Conservation (phyloP, 768 basidiomycete genomes). For the Lactarius sanguifluus region DNA sequence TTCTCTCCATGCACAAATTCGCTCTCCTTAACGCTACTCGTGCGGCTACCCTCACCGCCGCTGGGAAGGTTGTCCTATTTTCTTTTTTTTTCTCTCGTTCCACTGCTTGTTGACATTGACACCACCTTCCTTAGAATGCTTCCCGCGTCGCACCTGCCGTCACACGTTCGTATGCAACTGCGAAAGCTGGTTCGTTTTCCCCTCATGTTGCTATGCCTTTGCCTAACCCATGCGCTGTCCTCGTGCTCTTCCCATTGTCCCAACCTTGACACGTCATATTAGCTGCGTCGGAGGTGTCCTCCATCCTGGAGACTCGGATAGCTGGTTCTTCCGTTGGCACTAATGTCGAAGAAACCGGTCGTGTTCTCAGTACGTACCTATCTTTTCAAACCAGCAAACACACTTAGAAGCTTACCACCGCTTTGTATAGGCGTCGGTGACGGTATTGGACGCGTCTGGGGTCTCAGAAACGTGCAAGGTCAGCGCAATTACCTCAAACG, state of each 20-base stretch:
- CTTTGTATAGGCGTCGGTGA: constrained; percentile 85
- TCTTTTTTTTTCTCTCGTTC: constrained; percentile 2
- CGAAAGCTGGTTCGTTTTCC: constrained; percentile 81
- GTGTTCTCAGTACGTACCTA: constrained; percentile 83
- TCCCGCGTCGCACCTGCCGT: constrained; percentile 48
- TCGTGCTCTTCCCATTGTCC: constrained; percentile 33
- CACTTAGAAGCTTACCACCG: constrained; percentile 33
- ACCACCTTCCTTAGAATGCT: constrained; percentile 38
- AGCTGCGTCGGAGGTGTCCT: constrained; percentile 99
- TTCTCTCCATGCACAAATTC: constrained; percentile 73
- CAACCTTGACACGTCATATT: constrained; percentile 39
- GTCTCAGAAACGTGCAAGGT: constrained; percentile 98
- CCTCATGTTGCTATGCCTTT: neutral
- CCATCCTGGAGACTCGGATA: constrained; percentile 98
- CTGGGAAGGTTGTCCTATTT: constrained; percentile 52
- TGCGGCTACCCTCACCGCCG: constrained; percentile 68
- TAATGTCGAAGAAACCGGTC: constrained; percentile 99
- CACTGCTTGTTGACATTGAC: constrained; percentile 19
- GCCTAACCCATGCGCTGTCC: constrained; percentile 27
- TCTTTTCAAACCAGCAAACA: neutral
- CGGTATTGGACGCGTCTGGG: constrained; percentile 99
- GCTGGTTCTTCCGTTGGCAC: constrained; percentile 86
- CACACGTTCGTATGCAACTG: constrained; percentile 91
- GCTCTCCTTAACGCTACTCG: constrained; percentile 83
- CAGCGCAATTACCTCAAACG: constrained; percentile 29